Conservation (phyloP, 257 asterid genomes). For the Forsythia suspensa region DNA sequence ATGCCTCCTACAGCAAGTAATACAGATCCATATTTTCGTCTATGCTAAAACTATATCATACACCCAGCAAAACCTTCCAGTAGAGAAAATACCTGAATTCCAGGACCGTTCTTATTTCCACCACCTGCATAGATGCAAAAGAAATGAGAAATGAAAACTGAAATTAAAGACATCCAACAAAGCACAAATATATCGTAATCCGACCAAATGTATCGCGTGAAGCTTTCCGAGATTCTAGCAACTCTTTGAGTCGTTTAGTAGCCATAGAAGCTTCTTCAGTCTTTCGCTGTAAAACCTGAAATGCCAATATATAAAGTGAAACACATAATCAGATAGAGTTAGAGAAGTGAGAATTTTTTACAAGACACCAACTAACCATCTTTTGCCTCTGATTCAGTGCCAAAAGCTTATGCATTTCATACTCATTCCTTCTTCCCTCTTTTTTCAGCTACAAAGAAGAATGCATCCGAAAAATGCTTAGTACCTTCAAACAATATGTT, state of each 20-base stretch:
- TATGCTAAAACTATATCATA: background rate
- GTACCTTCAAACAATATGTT: background rate
- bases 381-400: slow-evolving; percentile 99
- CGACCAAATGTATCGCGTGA: slow-evolving; percentile 72
- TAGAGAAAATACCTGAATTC: slow-evolving; percentile 63
- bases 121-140: slow-evolving; percentile 34
- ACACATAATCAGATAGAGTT: background rate
- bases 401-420: slow-evolving; percentile 95
- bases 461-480: slow-evolving; percentile 1
- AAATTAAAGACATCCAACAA: background rate
- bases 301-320: slow-evolving; percentile 10
- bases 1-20: background rate
- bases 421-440: slow-evolving; percentile 96
- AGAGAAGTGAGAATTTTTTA: background rate
- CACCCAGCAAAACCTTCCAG: background rate
- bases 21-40: background rate
- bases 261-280: slow-evolving; percentile 98
- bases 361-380: slow-evolving; percentile 51
- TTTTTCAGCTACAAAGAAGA: slow-evolving; percentile 63
- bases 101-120: slow-evolving; percentile 64
- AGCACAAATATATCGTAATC: slow-evolving; percentile 9
- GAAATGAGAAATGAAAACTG: background rate
- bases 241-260: slow-evolving; percentile 86
- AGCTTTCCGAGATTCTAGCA: slow-evolving; percentile 84
- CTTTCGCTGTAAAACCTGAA: slow-evolving; percentile 89